A percentile compares a stretch with the other conserved stretches of the same genome.
Conservation (phyloP, 106 monocot genomes). For the Platanthera zijinensis region DNA sequence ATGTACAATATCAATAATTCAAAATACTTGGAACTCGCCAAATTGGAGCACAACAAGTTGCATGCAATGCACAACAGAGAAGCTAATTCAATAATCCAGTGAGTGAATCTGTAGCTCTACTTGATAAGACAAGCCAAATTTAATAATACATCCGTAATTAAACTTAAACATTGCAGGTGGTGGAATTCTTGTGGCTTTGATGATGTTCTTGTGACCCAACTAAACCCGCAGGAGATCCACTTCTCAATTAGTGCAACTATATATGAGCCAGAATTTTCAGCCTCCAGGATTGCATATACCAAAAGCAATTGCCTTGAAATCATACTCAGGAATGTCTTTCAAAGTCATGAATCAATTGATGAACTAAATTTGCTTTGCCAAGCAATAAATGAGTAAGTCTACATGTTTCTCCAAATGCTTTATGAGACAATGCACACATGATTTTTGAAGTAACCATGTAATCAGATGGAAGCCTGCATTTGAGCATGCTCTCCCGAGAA, state of each 20-base stretch:
- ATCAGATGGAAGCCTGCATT: constrained; percentile 25
- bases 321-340: constrained; percentile 15
- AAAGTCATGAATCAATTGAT: constrained; percentile 18
- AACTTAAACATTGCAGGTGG: too few relatives aligned
- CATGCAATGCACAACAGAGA: constrained; percentile 16
- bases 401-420: too few relatives aligned
- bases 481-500: background rate
- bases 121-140: constrained; percentile 14
- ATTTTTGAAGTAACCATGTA: too few relatives aligned
- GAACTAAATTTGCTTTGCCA: constrained; percentile 12
- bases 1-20: constrained; percentile 28
- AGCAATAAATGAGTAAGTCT: constrained; percentile 20
- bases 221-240: constrained; percentile 20
- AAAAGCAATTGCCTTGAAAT: constrained; percentile 31
- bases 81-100: constrained; percentile 18
- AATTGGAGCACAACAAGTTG: constrained; percentile 22
- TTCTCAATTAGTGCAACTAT: constrained; percentile 27
- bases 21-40: constrained; percentile 27
- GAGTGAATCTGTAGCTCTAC: background rate
- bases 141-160: too few relatives aligned
- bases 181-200: constrained; percentile 12
- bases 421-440: too few relatives aligned
- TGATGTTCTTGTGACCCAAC: constrained; percentile 1
- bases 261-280: constrained; percentile 19
- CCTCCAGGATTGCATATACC: constrained; percentile 19